Conservation (phyloP, 352 stramenopile genomes). For the Lagenidium giganteum region DNA sequence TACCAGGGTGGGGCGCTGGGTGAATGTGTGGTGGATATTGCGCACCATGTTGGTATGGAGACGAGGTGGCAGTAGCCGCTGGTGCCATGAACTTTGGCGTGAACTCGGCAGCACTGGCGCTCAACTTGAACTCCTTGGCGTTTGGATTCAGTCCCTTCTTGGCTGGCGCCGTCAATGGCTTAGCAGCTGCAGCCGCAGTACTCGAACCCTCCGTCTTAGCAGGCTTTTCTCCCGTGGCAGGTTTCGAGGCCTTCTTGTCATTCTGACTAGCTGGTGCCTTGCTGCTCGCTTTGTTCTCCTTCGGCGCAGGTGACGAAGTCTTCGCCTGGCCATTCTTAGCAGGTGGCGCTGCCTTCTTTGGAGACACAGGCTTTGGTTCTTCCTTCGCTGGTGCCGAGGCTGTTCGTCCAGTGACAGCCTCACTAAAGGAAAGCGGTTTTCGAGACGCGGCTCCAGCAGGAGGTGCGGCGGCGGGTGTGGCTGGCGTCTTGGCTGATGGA, state of each 20-base stretch:
- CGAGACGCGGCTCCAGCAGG: slow-evolving; percentile 8
- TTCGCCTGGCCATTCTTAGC: slow-evolving; percentile 1
- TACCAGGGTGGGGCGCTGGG: slow-evolving; percentile 29
- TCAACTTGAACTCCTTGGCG: slow-evolving; percentile 86
- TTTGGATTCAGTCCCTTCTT: slow-evolving; percentile 83
- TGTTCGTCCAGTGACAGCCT: slow-evolving; percentile 49
- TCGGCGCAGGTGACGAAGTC: background rate
- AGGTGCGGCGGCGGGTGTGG: slow-evolving; percentile 1
- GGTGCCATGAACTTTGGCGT: slow-evolving; percentile 50
- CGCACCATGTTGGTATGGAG: slow-evolving; percentile 41
- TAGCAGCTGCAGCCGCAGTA: slow-evolving; percentile 13
- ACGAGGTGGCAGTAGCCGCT: slow-evolving; percentile 17
- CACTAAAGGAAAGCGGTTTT: slow-evolving; percentile 70
- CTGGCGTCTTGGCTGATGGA: slow-evolving; percentile 6
- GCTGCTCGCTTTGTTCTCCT: too few relatives aligned
- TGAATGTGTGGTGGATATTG: slow-evolving; percentile 25
- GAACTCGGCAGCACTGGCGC: slow-evolving; percentile 50
- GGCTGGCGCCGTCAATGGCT: slow-evolving; percentile 17
- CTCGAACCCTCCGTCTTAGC: slow-evolving; percentile 1
- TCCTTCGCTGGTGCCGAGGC: background rate
- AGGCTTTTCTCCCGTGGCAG: slow-evolving; percentile 6
- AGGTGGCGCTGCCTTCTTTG: slow-evolving; percentile 19
- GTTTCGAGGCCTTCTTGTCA: slow-evolving; percentile 9
- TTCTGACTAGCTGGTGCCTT: slow-evolving; percentile 9
- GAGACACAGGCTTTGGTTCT: background rate